Evolutionary conservation across 1,284 basidiomycete species (phyloP).

Genomic region (Ustilago crameri): DNA sequence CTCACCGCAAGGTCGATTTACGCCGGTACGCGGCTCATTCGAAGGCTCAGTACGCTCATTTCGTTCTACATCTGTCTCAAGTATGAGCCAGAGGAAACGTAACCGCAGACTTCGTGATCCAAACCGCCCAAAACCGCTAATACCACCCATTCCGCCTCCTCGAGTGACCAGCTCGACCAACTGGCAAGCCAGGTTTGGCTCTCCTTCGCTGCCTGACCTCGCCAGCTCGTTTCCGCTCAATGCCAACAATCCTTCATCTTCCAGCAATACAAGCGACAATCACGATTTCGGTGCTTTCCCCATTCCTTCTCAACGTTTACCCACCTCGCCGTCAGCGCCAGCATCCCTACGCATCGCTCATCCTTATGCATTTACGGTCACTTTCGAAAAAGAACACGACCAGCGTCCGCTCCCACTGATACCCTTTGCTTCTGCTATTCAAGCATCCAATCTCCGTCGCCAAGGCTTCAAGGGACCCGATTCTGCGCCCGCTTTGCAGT

Average conservation of each 20-base stretch:
- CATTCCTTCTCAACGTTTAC: constrained; percentile 1
- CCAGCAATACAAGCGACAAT: constrained; percentile 18
- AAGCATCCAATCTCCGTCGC: too few species aligned
- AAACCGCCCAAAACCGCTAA: constrained; percentile 22
- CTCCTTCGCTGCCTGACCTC: constrained; percentile 29
- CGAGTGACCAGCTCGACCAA: constrained; percentile 37
- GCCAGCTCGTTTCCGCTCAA: constrained; percentile 13
- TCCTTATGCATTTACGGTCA: constrained; percentile 23
- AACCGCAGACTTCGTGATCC: constrained; percentile 21
- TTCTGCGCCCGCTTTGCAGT: not conserved
- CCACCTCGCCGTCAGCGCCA: constrained; percentile 16
- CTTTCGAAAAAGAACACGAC: constrained; percentile 8
- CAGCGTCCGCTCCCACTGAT: not conserved
- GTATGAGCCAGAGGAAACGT: constrained; percentile 21
- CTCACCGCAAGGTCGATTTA: constrained; percentile 11
- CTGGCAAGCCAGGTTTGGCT: constrained; percentile 40
- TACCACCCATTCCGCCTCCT: constrained; percentile 42
- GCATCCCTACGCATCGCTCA: constrained; percentile 20
- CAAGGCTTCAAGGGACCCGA: too few species aligned
- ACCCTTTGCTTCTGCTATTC: not conserved
- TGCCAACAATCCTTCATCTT: constrained; percentile 8
- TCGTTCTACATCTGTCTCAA: constrained; percentile 18
- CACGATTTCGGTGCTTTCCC: constrained; percentile 2
- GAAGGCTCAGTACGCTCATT: constrained; percentile 34
- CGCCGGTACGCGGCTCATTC: constrained; percentile 21